Evolutionary conservation across 1,284 basidiomycete species (phyloP), one percentile per base, ranked within the genome.

Genomic region (Mrakiaceae sp.): DNA sequence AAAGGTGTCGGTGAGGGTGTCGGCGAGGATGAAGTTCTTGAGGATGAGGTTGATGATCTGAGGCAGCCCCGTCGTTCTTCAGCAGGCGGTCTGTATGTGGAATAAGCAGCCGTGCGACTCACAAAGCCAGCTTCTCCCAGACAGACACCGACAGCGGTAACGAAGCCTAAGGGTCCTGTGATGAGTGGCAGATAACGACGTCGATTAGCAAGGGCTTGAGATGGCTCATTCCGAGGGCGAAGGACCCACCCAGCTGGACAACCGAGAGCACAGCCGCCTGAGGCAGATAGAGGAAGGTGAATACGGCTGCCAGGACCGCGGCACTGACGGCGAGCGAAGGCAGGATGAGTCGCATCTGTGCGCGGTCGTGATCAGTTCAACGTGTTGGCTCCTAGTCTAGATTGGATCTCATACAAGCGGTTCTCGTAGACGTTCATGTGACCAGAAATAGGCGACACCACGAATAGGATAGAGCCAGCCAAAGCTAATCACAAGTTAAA

Each of bases 241-340:
- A 81, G 81, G 27, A 27, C 27, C 27, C 27, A 27, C 27, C 27
- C 27, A 66, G 60, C 48, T 66, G 64, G 69, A 87, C 79, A 58
- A 86, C 67, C 1, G 83, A 81, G 50, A 86, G 81, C 64, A 87
- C 74, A 44, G 83, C 84, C 50, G 84, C 82, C 72, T 86, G 85
- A 1, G 86, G 86, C 12, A 87, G 71, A 74, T 85, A 88, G 52
- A 84, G 82, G 74, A 87, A 81, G 70, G 81, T 74, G 72, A 84
- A 84, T 70, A 86, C 76, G 16, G 73, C 76, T 14, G 72, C 73
- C 64, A 85, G 77, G 44, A 76, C 72, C 9, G 66, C 74, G 40
- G 79, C 74, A 8, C 72, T 73, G 58, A 77, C 66, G n/a, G 43
- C 55, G 54, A 66, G 39, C 11, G 51, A 60, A 12, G 58, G 73